These are phyloP conservation scores for Thozetella sp. DNA, from an alignment of 495 filamentous ascomycete genomes.

Conservation along the genomic window DNA sequence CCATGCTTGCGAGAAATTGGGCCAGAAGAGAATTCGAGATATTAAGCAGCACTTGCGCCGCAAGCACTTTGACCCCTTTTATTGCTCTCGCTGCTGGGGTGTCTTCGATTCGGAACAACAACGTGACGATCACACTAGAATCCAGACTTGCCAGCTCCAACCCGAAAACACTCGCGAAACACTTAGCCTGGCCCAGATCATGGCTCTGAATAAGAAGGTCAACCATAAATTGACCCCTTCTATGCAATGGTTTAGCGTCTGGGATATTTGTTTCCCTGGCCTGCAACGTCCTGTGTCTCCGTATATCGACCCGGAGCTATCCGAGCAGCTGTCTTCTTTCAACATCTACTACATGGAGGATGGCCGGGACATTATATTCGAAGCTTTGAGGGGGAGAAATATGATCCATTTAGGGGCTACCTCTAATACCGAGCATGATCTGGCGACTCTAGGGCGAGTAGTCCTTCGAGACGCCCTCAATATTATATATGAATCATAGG, in stretches of 20 bases:
- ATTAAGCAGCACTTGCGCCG: background rate
- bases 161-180: background rate
- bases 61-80: background rate
- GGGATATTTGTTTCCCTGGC: conserved; percentile 11
- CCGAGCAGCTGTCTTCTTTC: background rate
- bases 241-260: conserved; percentile 10
- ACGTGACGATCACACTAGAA: background rate
- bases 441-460: background rate
- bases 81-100: background rate
- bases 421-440: background rate
- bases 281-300: conserved; percentile 3
- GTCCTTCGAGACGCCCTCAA: background rate
- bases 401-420: background rate
- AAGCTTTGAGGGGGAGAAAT: background rate
- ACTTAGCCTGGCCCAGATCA: background rate
- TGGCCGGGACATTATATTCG: background rate
- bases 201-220: background rate
- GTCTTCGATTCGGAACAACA: background rate
- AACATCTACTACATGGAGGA: background rate
- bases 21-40: background rate
- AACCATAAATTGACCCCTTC: background rate
- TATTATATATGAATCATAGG: background rate
- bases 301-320: conserved; percentile 9
- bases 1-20: background rate
- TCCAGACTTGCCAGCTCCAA: background rate